phyloP scores from a whole-genome alignment of 139 green algal species.

The Nannochloris sp. region DNA sequence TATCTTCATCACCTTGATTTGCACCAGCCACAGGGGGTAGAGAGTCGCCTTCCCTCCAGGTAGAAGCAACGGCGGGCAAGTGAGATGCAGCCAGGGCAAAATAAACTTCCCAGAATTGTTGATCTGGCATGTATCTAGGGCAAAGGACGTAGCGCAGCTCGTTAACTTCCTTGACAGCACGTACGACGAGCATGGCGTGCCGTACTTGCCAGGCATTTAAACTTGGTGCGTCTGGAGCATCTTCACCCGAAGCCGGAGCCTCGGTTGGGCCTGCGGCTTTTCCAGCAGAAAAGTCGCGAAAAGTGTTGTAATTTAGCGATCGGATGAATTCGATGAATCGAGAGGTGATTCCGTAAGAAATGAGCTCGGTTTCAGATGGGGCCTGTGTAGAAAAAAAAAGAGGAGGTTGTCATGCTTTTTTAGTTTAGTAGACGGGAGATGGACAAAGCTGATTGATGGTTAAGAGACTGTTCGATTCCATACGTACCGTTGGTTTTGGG shows the following conservation, averaged over 20 bases:
- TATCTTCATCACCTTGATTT: neutral
- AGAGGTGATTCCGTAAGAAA: conserved; percentile 39
- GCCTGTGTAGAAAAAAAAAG: neutral
- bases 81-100: conserved; percentile 46
- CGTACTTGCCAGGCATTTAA: conserved; percentile 60
- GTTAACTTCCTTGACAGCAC: conserved; percentile 58
- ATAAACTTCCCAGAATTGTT: conserved; percentile 77
- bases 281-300: conserved; percentile 5
- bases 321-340: conserved; percentile 33
- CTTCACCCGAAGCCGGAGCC: neutral
- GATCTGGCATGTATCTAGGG: conserved; percentile 69
- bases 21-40: conserved; percentile 2
- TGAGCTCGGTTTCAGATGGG: conserved; percentile 16
- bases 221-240: neutral
- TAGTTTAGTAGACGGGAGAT: too few relatives aligned
- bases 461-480: too few relatives aligned
- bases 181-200: conserved; percentile 60
- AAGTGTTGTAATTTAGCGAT: conserved; percentile 50
- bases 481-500: too few relatives aligned
- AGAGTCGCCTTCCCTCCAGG: conserved; percentile 8
- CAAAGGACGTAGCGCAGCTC: conserved; percentile 75
- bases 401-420: too few relatives aligned
- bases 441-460: too few relatives aligned
- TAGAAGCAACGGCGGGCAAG: conserved; percentile 25
- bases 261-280: neutral